phyloP scores from a whole-genome alignment of 169 alveolate genomes.

The Plasmodium knowlesi region DNA sequence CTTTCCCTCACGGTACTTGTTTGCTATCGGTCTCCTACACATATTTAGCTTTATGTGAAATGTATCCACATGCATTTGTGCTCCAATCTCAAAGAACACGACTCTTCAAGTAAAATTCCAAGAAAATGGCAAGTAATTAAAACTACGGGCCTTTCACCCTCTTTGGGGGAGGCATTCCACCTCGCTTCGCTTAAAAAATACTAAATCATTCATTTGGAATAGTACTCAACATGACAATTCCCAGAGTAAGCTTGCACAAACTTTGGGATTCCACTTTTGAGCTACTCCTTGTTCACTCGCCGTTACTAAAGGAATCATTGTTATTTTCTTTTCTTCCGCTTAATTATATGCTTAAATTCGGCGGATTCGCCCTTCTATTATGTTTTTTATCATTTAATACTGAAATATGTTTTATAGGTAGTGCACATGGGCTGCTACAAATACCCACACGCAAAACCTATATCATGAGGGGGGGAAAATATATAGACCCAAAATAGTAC shows the following conservation, averaged over 20 bases:
- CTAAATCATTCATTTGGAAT: background rate
- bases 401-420: background rate
- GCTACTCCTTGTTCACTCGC: slow-evolving; percentile 94
- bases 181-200: slow-evolving; percentile 6
- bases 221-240: background rate
- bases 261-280: slow-evolving; percentile 81
- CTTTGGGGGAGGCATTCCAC: slow-evolving; percentile 87
- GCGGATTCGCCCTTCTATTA: slow-evolving; percentile 90
- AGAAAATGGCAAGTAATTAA: background rate
- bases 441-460: background rate
- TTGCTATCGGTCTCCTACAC: slow-evolving; percentile 94
- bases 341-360: slow-evolving; percentile 91
- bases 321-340: slow-evolving; percentile 92
- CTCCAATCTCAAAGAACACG: slow-evolving; percentile 88
- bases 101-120: slow-evolving; percentile 53
- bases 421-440: background rate
- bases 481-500: background rate
- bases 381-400: background rate
- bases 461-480: background rate
- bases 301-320: slow-evolving; percentile 91
- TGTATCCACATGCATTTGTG: slow-evolving; percentile 84
- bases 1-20: slow-evolving; percentile 96
- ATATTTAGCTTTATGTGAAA: slow-evolving; percentile 91
- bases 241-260: background rate
- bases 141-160: slow-evolving; percentile 93